A percentile compares a stretch with the other conserved stretches of the same genome.
Evolutionary conservation across 208 protist species (phyloP).

Genomic region (Jaenimonas drosophilae): DNA sequence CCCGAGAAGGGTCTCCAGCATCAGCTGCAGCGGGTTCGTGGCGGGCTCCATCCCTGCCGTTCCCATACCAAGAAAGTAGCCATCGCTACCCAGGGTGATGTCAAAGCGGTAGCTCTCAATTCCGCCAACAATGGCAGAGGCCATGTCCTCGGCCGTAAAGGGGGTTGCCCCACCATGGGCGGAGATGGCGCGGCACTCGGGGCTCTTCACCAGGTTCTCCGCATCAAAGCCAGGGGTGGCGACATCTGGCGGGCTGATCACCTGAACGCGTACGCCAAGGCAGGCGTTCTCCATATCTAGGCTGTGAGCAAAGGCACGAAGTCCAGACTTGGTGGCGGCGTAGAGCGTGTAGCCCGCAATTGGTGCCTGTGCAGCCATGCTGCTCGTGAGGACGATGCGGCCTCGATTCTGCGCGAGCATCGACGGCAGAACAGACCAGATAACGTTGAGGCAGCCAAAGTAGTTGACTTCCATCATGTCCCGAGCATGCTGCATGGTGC

Average conservation of each 20-base stretch:
- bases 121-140: constrained; percentile 21
- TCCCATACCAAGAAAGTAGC: constrained; percentile 33
- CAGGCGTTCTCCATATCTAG: constrained; percentile 82
- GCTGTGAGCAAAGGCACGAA: constrained; percentile 81
- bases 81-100: constrained; percentile 60
- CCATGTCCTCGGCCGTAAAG: constrained; percentile 47
- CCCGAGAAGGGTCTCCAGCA: constrained; percentile 22
- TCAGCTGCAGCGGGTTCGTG: constrained; percentile 32
- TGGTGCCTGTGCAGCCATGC: constrained; percentile 54
- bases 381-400: constrained; percentile 78
- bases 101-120: constrained; percentile 75
- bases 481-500: constrained; percentile 32
- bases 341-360: constrained; percentile 84
- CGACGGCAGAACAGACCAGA: constrained; percentile 53
- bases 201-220: constrained; percentile 81
- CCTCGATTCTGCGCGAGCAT: constrained; percentile 49
- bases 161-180: constrained; percentile 55
- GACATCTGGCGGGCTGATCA: constrained; percentile 78
- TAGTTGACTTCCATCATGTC: constrained; percentile 87
- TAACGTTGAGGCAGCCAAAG: constrained; percentile 67
- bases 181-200: constrained; percentile 70
- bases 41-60: constrained; percentile 57
- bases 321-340: constrained; percentile 72
- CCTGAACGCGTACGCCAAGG: constrained; percentile 68
- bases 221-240: constrained; percentile 69